Evolutionary conservation across 139 green algal species (phyloP), one percentile per base, ranked within the genome.

Genomic region (Tetraselmis striata): DNA sequence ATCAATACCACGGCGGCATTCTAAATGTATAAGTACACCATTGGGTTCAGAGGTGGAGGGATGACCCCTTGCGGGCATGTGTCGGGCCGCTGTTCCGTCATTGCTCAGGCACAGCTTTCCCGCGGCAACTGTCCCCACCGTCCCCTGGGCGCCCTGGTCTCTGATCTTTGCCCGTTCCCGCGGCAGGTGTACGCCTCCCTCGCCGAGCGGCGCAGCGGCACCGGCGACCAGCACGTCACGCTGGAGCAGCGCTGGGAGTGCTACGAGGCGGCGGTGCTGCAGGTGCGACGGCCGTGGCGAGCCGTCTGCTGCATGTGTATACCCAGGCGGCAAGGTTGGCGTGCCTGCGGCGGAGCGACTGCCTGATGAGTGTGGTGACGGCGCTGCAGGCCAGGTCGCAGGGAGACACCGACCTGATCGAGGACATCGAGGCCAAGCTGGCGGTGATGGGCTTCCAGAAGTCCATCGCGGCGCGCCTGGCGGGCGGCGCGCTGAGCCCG

Each of bases 181-280:
- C 30, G 85, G 85, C 81, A 79, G 27, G 89, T 95, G 31, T 91
- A 92, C 76, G 82, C 86, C 28, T 84, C 88, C 28, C 86, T 97
- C 59, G 93, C 88, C 0, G 82, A 83, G 32, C 87, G 92, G 1
- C 82, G 84, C 27, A 79, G 32, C 28, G 88, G 89, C 23, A 28
- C 81, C 0, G 85, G 90, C 22, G 85, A 93, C 30, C 31, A 79
- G 59, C 79, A 80, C 23, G 88, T 94, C 27, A 79, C 80, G 24
- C 83, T 97, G 80, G 84, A 87, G 24, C 75, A 92, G 59, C 89
- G 94, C 0, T 80, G 91, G 77, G 75, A 87, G 11, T 82, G 31
- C 27, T 30, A 79, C 28, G 30, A 79, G 11, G 28, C n/a, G 2
- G 82, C 82, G 78, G 45, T 82, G 29, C 23, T 59, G 77, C 82